Conservation (phyloP, 495 filamentous ascomycete species). For the Cudoniella acicularis region DNA sequence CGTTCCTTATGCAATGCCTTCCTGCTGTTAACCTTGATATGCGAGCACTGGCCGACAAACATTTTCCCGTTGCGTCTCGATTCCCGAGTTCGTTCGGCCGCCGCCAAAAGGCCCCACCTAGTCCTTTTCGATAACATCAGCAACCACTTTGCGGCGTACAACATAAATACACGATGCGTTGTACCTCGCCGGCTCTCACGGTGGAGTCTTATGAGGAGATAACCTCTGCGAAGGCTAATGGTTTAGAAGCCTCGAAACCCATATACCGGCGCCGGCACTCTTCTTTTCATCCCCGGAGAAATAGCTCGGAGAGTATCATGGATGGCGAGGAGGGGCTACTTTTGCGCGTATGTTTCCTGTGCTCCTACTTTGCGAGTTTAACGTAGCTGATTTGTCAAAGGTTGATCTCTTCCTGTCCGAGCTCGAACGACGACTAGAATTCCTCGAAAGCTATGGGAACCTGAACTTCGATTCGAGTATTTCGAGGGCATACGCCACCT, state of each 20-base stretch:
- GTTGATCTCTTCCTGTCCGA: slow-evolving; percentile 89
- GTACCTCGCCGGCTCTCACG: slow-evolving; percentile 22
- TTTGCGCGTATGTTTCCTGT: slow-evolving; percentile 46
- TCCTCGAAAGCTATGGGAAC: slow-evolving; percentile 85
- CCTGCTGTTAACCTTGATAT: not conserved
- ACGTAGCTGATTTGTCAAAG: slow-evolving; percentile 35
- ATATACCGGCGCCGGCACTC: slow-evolving; percentile 58
- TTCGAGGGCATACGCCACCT: slow-evolving; percentile 72
- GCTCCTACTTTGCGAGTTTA: not conserved
- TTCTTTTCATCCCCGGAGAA: slow-evolving; percentile 53
- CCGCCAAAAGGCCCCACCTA: too few species aligned
- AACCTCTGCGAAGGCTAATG: slow-evolving; percentile 22
- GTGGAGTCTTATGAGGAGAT: slow-evolving; percentile 25
- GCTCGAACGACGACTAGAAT: slow-evolving; percentile 79
- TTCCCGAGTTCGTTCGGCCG: not conserved
- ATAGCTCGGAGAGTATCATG: slow-evolving; percentile 62
- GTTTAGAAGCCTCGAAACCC: slow-evolving; percentile 25
- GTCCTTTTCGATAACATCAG: too few species aligned
- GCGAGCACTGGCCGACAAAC: not conserved
- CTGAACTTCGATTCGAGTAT: slow-evolving; percentile 78
- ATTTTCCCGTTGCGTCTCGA: not conserved
- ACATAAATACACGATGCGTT: slow-evolving; percentile 17
- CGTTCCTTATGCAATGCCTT: slow-evolving; percentile 6
- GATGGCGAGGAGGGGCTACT: slow-evolving; percentile 62
- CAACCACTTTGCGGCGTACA: too few species aligned